Evolutionary conservation across 306 rosid species (phyloP), one percentile per base, ranked within the genome.

Genomic region (Oxytropis ochrocephala): DNA sequence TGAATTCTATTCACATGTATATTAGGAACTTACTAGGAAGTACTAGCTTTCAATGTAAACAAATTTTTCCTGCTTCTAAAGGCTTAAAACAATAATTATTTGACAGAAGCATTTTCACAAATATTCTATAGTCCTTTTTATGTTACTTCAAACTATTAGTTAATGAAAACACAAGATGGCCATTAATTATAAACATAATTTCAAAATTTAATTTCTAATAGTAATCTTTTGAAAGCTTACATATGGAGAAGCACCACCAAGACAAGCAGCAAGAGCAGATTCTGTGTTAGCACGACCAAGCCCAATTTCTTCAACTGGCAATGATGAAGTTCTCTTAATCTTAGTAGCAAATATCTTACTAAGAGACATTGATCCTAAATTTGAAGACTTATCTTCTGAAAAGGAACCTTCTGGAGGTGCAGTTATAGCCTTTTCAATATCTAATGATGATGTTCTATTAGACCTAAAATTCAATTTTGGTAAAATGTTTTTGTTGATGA

Each of bases 301-400:
- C 35, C 74, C 85, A 69, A 89, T 18, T 78, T 90, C 95, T 80
- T 89, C 90, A 3, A 83, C 96, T 1, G 99, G 99, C 10, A 95
- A 85, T 6, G 99, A 95, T 12, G 97, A 87, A 1, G 99, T 85
- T 65, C 94, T 81, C 74, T 89, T 89, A 68, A 86, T 85, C 84
- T 81, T 82, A 39, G 96, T 86, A 0, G 88, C 81, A 66, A 94
- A 91, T 4, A 94, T 81, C 64, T 84, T 94, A 8, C 86, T 75
- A 16, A 91, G 77, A 16, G 99, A 94, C 73, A 87, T 73, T 53
- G 99, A 86, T 75, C 90, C 86, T n/a, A 87, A 52, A 35, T 86
- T 86, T 27, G 86, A 53, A 80, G 84, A 60, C 85, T 84, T 94
- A 5, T 90, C 97, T 14, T 71, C 88, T 33, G 88, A 48, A 75